Evolutionary conservation across 805 yeast genomes (phyloP), one percentile per base, ranked within the genome.

Genomic region (Candida pseudofarinosa): DNA sequence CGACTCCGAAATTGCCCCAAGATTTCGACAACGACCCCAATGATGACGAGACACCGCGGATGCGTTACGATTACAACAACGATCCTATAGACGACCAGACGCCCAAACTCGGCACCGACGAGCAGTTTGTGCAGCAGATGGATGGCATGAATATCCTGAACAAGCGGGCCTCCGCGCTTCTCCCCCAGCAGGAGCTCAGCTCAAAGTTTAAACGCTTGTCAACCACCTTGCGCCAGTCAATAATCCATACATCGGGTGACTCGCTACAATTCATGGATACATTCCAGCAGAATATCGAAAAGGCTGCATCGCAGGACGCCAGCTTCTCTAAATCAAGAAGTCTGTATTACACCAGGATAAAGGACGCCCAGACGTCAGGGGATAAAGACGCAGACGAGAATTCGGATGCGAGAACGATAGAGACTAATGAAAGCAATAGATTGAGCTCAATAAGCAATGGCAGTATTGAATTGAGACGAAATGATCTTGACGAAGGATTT

Each of bases 211-310:
- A 64, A 38, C 37, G 75, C 15, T 55, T 71, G 15, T 64, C 71
- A 0, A 45, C 58, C 38, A 67, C 74, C 1, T 49, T 71, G 19
- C 69, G 63, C 41, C 60, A 60, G 13, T 50, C 62, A 2, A 51
- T 53, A 28, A 45, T 45, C 40, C 41, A 41, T 10, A 59, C 69
- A 0, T 63, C 75, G 3, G 62, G 62, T n/a, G 74, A 69, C 43
- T 69, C 74, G 1, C 55, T 65, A 41, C 55, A 60, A 33, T 71
- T 71, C 45, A 64, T 68, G 58, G 58, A 51, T 37, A 51, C 59
- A 13, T 70, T 71, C 49, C 70, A 64, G 44, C 66, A 65, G 46
- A 70, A 71, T 44, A 65, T 66, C 14, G 59, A 63, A 34, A 51
- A 55, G 38, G 62, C 54, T 17, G 58, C 28, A n/a, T 3, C 23